These are phyloP conservation scores for Globisporangium radiosum DNA, from an alignment of 352 stramenopile genomes.

Conservation along the genomic window DNA sequence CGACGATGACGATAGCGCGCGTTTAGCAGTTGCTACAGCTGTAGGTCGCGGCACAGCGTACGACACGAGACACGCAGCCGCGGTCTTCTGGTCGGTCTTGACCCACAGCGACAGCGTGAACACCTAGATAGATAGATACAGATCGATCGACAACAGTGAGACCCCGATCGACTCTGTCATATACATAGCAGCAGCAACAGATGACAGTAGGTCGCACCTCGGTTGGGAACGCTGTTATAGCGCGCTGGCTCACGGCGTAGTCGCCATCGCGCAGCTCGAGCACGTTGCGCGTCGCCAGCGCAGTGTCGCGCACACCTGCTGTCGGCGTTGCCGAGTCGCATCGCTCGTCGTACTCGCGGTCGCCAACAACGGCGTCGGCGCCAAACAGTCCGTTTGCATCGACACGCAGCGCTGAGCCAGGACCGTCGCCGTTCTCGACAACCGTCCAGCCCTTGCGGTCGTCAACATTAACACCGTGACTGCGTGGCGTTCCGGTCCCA, in stretches of 20 bases:
- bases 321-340: slow-evolving; percentile 54
- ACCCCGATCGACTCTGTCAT: not conserved
- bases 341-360: slow-evolving; percentile 57
- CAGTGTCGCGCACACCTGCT: slow-evolving; percentile 26
- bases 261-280: slow-evolving; percentile 29
- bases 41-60: slow-evolving; percentile 17
- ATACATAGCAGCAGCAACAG: too few relatives aligned
- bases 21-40: not conserved
- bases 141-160: too few relatives aligned
- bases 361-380: slow-evolving; percentile 48
- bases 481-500: too few relatives aligned
- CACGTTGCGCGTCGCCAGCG: slow-evolving; percentile 19
- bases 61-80: slow-evolving; percentile 36
- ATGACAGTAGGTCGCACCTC: slow-evolving; percentile 16
- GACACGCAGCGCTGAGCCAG: slow-evolving; percentile 20
- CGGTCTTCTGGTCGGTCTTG: slow-evolving; percentile 27
- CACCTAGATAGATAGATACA: slow-evolving; percentile 11
- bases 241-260: slow-evolving; percentile 30
- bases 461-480: not conserved
- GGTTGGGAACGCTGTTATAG: slow-evolving; percentile 32
- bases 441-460: slow-evolving; percentile 30
- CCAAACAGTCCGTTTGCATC: slow-evolving; percentile 52
- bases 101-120: slow-evolving; percentile 65
- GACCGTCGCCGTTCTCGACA: slow-evolving; percentile 36
- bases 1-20: not conserved